Evolutionary conservation across 2,329 filamentous ascomycete genomes (phyloP).

Genomic region (Penicillium frequentans): DNA sequence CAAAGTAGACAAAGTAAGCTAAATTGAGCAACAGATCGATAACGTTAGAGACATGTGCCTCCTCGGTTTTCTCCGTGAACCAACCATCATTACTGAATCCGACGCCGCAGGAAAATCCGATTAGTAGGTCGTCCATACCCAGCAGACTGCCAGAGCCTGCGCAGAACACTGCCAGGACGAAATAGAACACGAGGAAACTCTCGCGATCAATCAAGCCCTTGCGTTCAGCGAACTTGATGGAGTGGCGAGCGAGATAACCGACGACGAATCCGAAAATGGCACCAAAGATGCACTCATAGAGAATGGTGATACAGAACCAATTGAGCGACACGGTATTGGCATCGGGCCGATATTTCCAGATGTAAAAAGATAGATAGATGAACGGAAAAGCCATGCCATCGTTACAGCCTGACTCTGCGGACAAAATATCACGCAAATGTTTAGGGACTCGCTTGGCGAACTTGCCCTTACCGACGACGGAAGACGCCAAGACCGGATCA

Average conservation of each 20-base stretch:
- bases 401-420: slow-evolving; percentile 96
- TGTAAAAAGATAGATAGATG: slow-evolving; percentile 86
- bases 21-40: slow-evolving; percentile 96
- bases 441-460: slow-evolving; percentile 97
- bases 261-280: slow-evolving; percentile 83
- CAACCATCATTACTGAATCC: slow-evolving; percentile 99
- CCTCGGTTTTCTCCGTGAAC: slow-evolving; percentile 98
- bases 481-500: slow-evolving; percentile 93
- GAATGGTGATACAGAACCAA: slow-evolving; percentile 84
- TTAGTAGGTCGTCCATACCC: slow-evolving; percentile 88
- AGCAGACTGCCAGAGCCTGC: slow-evolving; percentile 89
- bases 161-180: slow-evolving; percentile 91
- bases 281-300: slow-evolving; percentile 96
- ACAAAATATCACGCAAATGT: slow-evolving; percentile 91
- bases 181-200: slow-evolving; percentile 98
- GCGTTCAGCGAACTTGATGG: slow-evolving; percentile 84
- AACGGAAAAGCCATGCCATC: slow-evolving; percentile 99
- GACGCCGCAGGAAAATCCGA: slow-evolving; percentile 94
- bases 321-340: slow-evolving; percentile 71
- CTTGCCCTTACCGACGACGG: slow-evolving; percentile 97
- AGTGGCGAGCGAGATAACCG: slow-evolving; percentile 86
- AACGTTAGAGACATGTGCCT: slow-evolving; percentile 98
- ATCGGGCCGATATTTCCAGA: slow-evolving; percentile 76
- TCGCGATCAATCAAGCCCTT: slow-evolving; percentile 88
- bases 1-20: slow-evolving; percentile 97